Percentiles rank a stretch among this genome's conserved stretches.
phyloP scores from a whole-genome alignment of 768 basidiomycete species.

The Rhizopogon vinicolor region DNA sequence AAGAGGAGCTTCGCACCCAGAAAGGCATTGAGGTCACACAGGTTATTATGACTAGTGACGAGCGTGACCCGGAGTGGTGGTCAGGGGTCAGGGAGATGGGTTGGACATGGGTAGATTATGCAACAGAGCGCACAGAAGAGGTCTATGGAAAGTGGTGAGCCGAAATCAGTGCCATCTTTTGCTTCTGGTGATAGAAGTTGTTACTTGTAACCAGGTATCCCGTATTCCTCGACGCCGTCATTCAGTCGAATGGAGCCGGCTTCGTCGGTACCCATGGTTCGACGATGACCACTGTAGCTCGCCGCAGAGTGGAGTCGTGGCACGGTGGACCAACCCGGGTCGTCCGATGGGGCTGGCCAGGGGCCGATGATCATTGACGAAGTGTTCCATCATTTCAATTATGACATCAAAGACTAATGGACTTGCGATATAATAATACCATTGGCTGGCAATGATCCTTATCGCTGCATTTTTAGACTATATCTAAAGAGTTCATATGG shows the following conservation, averaged over 20 bases:
- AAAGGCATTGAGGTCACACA: constrained; percentile 44
- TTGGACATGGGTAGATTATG: constrained; percentile 51
- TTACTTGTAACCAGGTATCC: constrained; percentile 50
- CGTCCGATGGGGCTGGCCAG: constrained; percentile 55
- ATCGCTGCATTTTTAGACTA: neutral
- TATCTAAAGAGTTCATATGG: neutral
- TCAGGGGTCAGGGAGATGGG: constrained; percentile 42
- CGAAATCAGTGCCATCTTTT: neutral
- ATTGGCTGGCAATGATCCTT: neutral
- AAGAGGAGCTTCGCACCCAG: constrained; percentile 39
- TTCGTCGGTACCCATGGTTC: constrained; percentile 71
- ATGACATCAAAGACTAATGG: neutral
- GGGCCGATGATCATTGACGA: constrained; percentile 52
- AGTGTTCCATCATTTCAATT: no score
- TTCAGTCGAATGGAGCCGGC: constrained; percentile 62
- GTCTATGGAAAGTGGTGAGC: constrained; percentile 46
- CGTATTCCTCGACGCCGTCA: constrained; percentile 65
- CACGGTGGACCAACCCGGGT: constrained; percentile 45
- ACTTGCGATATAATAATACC: neutral
- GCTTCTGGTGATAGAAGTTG: neutral
- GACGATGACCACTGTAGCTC: constrained; percentile 66
- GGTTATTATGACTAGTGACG: constrained; percentile 65
- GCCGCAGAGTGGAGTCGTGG: constrained; percentile 68
- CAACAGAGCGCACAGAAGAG: constrained; percentile 35
- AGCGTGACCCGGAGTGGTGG: constrained; percentile 55